phyloP scores from a whole-genome alignment of 495 filamentous ascomycete genomes.

The Talaromyces liani region DNA sequence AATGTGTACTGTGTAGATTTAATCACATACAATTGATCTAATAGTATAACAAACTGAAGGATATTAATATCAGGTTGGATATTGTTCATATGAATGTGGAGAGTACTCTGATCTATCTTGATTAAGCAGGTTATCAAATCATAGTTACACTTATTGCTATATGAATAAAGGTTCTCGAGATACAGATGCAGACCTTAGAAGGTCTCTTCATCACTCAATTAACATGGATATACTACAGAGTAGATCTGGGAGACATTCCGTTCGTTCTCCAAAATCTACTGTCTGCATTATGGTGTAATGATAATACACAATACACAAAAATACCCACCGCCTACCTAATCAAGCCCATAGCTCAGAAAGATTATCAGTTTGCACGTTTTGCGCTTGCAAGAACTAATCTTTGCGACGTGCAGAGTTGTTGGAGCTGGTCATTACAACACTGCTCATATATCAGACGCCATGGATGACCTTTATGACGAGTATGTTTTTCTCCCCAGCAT shows the following conservation, averaged over 20 bases:
- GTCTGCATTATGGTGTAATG: too few species aligned
- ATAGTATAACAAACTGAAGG: too few species aligned
- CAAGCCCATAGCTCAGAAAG: not conserved
- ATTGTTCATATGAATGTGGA: too few species aligned
- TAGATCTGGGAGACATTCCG: too few species aligned
- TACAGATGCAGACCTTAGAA: too few species aligned
- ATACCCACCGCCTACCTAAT: slow-evolving; percentile 3
- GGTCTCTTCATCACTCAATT: too few species aligned
- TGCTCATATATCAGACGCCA: slow-evolving; percentile 25
- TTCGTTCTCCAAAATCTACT: too few species aligned
- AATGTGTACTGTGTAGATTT: not conserved
- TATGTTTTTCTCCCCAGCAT: slow-evolving; percentile 26
- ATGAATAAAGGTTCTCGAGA: too few species aligned
- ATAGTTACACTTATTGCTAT: too few species aligned
- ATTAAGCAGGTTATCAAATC: not conserved
- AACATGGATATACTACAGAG: too few species aligned
- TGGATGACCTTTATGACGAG: slow-evolving; percentile 87
- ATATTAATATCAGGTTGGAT: too few species aligned
- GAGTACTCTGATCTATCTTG: too few species aligned
- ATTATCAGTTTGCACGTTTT: not conserved
- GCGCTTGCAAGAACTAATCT: not conserved
- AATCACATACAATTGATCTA: not conserved
- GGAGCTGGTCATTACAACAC: not conserved
- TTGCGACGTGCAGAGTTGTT: slow-evolving; percentile 1
- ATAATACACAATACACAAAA: not conserved